Base-by-base conservation (phyloP, 768 basidiomycete genomes). In the Phylloporus rhodoxanthus region DNA sequence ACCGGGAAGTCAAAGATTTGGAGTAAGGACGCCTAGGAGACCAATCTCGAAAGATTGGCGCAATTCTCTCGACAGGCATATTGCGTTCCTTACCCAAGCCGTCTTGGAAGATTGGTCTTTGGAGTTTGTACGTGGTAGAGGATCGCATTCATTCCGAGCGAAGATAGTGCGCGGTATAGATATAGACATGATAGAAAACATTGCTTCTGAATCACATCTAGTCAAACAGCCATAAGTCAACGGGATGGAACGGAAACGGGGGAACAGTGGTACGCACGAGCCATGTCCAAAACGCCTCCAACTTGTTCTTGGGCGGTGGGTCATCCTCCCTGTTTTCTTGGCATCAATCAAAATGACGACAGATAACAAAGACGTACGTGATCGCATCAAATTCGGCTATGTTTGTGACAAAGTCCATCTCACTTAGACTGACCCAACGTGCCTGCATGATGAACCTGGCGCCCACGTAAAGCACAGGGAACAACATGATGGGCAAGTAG, bases 391-490 rank as follows among this genome's bases (percentile, higher is more conserved):
- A 63, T 15, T 68, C 67, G 3, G 53, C 55, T 8, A 66, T 47
- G 14, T 55, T 43, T 19, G 45, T 44, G 5, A 50, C 47, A 41
- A 66, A 68, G 36, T 66, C 65, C 65, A 66, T 68, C n/a, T 62
- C 52, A 5, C 26, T 14, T 1, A 53, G 26, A 1, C 29, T 51
- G 17, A 61, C 13, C 3, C 37, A 0, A 3, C 41, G 52, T 1
- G 30, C 52, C 30, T 53, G 52, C 56, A 47, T 62, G 42, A 47
- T 1, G 8, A 56, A 4, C 38, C 56, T 68, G 39, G 59, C 56
- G 19, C 47, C 62, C 14, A 73, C 2, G 60, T 73, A 81, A 10
- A 81, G 54, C 36, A 76, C 34, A 14, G 77, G 77, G 70, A 80
- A 77, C 43, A 75, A 56, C 32, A 59, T 57, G 50, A 75, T 53